Conservation (phyloP, 2,329 filamentous ascomycete species). For the Aspergillus quadricinctus region DNA sequence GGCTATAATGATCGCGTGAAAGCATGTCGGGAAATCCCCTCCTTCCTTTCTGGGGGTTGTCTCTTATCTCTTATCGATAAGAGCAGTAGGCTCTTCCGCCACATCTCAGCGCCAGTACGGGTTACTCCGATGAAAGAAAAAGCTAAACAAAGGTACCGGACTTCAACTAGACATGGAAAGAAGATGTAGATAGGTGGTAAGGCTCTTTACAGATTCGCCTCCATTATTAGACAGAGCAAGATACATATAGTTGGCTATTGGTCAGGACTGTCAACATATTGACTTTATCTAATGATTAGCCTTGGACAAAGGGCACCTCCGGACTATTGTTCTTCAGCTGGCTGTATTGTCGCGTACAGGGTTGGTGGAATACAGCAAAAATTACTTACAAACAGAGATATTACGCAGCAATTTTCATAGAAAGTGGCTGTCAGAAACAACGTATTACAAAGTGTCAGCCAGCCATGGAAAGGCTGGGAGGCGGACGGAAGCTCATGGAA, state of each 20-base stretch:
- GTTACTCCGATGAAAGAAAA: background rate
- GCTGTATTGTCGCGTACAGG: background rate
- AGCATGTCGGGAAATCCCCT: background rate
- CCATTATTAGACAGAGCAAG: background rate
- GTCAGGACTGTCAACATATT: background rate
- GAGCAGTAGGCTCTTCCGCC: background rate
- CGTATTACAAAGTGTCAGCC: conserved; percentile 10
- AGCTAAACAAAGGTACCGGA: background rate
- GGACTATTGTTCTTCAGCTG: background rate
- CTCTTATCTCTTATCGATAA: conserved; percentile 8
- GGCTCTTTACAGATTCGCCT: background rate
- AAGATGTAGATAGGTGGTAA: background rate
- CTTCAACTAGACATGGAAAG: background rate
- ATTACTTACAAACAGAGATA: background rate
- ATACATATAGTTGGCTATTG: background rate
- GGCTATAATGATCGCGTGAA: background rate
- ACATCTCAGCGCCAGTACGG: background rate
- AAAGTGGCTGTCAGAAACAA: background rate
- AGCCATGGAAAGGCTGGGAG: conserved; percentile 24
- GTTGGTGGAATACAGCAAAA: background rate
- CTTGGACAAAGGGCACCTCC: no score
- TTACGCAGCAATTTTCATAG: background rate
- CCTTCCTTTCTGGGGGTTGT: background rate
- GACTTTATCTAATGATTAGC: background rate
- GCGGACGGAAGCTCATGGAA: conserved; percentile 30